These are phyloP conservation scores for Trichoderma semiorbis DNA, from an alignment of 2,329 filamentous ascomycete species.

Conservation along the genomic window DNA sequence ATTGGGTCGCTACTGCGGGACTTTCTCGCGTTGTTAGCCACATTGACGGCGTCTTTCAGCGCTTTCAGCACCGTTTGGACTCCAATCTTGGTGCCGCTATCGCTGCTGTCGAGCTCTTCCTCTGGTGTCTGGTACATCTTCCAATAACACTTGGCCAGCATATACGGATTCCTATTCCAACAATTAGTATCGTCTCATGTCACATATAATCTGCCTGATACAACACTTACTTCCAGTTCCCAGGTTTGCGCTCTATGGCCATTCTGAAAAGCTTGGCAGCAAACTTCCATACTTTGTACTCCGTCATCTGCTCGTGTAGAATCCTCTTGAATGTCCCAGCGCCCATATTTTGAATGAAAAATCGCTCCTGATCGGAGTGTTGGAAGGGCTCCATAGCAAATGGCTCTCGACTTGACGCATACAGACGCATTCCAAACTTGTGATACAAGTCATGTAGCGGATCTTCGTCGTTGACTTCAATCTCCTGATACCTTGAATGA, in stretches of 20 bases:
- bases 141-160: constrained; percentile 61
- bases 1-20: constrained; percentile 68
- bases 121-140: constrained; percentile 56
- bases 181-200: not conserved
- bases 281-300: constrained; percentile 61
- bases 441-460: constrained; percentile 57
- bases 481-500: constrained; percentile 46
- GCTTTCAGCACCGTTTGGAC: constrained; percentile 43
- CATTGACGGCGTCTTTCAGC: constrained; percentile 49
- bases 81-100: constrained; percentile 33
- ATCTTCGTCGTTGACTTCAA: constrained; percentile 47
- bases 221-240: constrained; percentile 53
- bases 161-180: constrained; percentile 51
- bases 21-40: constrained; percentile 51
- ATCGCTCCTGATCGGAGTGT: constrained; percentile 54
- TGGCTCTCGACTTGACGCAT: constrained; percentile 59
- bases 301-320: constrained; percentile 54
- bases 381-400: constrained; percentile 61
- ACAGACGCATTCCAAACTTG: constrained; percentile 59
- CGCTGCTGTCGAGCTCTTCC: constrained; percentile 43
- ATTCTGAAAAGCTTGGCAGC: constrained; percentile 54
- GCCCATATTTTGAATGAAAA: constrained; percentile 51
- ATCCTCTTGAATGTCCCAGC: constrained; percentile 50
- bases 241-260: constrained; percentile 52
- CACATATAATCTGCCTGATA: not conserved